A percentile compares a stretch with the other conserved stretches of the same genome.
Evolutionary conservation across 129 eudicot genomes (phyloP).

Genomic region (Ambrosia artemisiifolia): DNA sequence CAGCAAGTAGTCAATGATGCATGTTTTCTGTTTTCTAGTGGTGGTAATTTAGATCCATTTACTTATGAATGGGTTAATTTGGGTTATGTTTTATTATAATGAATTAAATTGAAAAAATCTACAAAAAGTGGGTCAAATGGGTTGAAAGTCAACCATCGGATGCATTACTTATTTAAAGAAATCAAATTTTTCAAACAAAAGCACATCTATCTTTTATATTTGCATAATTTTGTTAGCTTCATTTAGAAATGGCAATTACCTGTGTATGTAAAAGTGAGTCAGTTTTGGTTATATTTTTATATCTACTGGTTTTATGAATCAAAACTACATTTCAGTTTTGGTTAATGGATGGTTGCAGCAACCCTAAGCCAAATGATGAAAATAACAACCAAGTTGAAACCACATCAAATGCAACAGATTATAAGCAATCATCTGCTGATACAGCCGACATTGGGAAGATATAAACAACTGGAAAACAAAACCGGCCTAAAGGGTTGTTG

Average conservation of each 20-base stretch:
- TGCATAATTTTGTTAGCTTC: background rate
- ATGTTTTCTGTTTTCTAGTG: too few species aligned
- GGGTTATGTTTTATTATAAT: background rate
- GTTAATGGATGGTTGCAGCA: conserved; percentile 7
- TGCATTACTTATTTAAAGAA: background rate
- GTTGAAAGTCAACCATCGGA: background rate
- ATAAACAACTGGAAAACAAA: conserved; percentile 11
- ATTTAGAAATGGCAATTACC: background rate
- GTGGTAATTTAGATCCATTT: background rate
- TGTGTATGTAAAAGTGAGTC: background rate
- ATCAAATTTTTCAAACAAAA: background rate
- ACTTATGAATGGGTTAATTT: background rate
- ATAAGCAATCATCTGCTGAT: conserved; percentile 9
- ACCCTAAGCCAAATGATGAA: background rate
- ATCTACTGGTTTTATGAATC: background rate
- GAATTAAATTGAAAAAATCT: background rate
- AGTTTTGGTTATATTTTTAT: background rate
- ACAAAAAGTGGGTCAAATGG: background rate
- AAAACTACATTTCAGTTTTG: background rate
- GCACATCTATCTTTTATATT: background rate
- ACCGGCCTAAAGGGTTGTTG: background rate
- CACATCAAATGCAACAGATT: too few species aligned
- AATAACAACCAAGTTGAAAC: background rate
- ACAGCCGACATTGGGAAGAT: background rate
- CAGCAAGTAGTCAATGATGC: too few species aligned